Evolutionary conservation across 257 asterid genomes (phyloP).

Genomic region (Prunella vulgaris): DNA sequence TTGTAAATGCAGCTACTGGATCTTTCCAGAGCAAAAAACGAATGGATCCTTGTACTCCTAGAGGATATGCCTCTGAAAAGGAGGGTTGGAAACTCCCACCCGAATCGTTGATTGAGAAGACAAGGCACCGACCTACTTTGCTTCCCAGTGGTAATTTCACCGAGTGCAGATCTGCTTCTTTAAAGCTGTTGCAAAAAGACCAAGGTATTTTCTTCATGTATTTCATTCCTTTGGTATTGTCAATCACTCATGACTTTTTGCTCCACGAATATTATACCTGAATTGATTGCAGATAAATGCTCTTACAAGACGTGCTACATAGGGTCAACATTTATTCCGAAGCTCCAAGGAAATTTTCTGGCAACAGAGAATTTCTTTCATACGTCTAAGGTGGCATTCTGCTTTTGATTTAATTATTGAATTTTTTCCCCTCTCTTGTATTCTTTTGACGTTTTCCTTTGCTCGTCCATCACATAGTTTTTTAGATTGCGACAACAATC

Average conservation of each 20-base stretch:
- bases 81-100: conserved; percentile 46
- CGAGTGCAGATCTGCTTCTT: conserved; percentile 79
- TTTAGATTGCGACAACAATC: conserved; percentile 66
- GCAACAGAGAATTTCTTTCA: conserved; percentile 94
- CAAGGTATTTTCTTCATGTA: conserved; percentile 46
- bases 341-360: conserved; percentile 82
- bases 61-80: conserved; percentile 55
- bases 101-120: conserved; percentile 39
- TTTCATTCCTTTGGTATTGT: background rate
- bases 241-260: background rate
- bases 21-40: conserved; percentile 41
- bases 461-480: conserved; percentile 47
- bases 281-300: conserved; percentile 63
- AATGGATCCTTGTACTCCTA: conserved; percentile 88
- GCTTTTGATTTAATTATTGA: background rate
- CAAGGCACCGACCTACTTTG: conserved; percentile 41
- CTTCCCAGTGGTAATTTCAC: conserved; percentile 89
- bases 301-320: conserved; percentile 54
- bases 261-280: background rate
- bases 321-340: conserved; percentile 77
- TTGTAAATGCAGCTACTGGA: conserved; percentile 50
- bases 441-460: conserved; percentile 16
- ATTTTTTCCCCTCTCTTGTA: background rate
- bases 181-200: conserved; percentile 70
- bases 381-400: conserved; percentile 66